These are phyloP conservation scores for Anthracocystis walkeri DNA, from an alignment of 1,284 basidiomycete species.

Conservation along the genomic window DNA sequence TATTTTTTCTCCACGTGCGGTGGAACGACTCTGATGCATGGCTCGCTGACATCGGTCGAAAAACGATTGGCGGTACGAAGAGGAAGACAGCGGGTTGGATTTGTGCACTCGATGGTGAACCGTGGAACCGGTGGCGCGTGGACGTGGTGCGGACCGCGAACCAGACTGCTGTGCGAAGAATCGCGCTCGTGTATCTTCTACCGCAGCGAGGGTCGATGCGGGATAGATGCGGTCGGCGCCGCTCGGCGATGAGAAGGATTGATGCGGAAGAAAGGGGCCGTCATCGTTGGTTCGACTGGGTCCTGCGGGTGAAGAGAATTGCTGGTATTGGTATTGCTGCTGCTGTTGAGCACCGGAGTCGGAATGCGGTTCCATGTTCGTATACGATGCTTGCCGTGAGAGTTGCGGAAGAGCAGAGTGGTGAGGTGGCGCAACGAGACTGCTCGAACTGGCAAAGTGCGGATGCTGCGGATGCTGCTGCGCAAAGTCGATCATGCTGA, in stretches of 20 bases:
- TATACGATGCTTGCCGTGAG: neutral
- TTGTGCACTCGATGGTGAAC: slow-evolving; percentile 13
- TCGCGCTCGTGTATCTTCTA: slow-evolving; percentile 28
- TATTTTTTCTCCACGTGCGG: neutral
- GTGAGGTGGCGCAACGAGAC: neutral
- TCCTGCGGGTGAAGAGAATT: slow-evolving; percentile 10
- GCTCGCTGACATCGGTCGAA: slow-evolving; percentile 43
- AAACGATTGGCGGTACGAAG: slow-evolving; percentile 33
- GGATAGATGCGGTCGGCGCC: slow-evolving; percentile 18
- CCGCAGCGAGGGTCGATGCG: slow-evolving; percentile 32
- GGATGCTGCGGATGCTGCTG: slow-evolving; percentile 11
- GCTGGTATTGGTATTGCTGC: slow-evolving; percentile 3
- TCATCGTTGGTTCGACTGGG: slow-evolving; percentile 2
- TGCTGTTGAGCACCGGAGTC: slow-evolving; percentile 1
- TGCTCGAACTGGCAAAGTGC: neutral
- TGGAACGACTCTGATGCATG: slow-evolving; percentile 16
- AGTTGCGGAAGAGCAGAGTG: neutral
- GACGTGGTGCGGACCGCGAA: neutral
- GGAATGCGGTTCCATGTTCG: slow-evolving; percentile 4
- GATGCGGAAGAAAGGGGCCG: slow-evolving; percentile 17
- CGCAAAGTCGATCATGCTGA: slow-evolving; percentile 18
- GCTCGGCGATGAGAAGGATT: slow-evolving; percentile 33
- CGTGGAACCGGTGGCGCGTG: no score
- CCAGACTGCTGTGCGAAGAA: slow-evolving; percentile 36
- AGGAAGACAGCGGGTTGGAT: slow-evolving; percentile 7